A percentile compares a stretch with the other conserved stretches of the same genome.
phyloP scores from a whole-genome alignment of 148 eudicot species.

The Nyssa sinensis region DNA sequence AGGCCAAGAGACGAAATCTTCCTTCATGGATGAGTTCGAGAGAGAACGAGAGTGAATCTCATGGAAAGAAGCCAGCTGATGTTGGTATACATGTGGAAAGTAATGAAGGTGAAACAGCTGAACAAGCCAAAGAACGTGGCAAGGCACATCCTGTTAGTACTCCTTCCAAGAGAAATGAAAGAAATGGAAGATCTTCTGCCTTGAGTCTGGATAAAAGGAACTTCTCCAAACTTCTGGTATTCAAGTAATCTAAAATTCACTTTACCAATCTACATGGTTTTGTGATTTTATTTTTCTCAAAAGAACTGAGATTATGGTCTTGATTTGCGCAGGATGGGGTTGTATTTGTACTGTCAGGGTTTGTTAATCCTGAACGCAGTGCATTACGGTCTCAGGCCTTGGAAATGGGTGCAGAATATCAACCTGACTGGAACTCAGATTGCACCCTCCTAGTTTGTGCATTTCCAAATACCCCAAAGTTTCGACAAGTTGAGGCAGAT shows the following conservation, averaged over 20 bases:
- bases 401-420: slow-evolving; percentile 95
- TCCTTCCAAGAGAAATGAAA: slow-evolving; percentile 22
- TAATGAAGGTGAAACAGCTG: slow-evolving; percentile 16
- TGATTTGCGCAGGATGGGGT: slow-evolving; percentile 78
- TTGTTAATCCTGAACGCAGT: slow-evolving; percentile 94
- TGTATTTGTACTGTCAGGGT: slow-evolving; percentile 84
- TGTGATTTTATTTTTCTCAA: slow-evolving; percentile 5
- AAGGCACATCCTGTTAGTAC: slow-evolving; percentile 11
- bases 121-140: slow-evolving; percentile 32
- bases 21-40: slow-evolving; percentile 95
- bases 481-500: slow-evolving; percentile 85
- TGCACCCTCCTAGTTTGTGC: slow-evolving; percentile 96
- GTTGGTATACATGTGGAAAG: slow-evolving; percentile 24
- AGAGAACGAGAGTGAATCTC: slow-evolving; percentile 32
- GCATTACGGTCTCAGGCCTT: slow-evolving; percentile 75
- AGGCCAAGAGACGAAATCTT: slow-evolving; percentile 50
- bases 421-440: slow-evolving; percentile 78
- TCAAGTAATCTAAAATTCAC: not conserved
- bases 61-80: slow-evolving; percentile 28
- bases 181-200: slow-evolving; percentile 23
- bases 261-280: not conserved
- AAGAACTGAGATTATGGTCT: slow-evolving; percentile 10
- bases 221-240: slow-evolving; percentile 75
- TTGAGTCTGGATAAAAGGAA: slow-evolving; percentile 31
- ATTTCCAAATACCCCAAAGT: slow-evolving; percentile 85